Percentiles rank a stretch among this genome's conserved stretches.
Conservation (phyloP, 352 stramenopile species). For the Pythium coloratum region DNA sequence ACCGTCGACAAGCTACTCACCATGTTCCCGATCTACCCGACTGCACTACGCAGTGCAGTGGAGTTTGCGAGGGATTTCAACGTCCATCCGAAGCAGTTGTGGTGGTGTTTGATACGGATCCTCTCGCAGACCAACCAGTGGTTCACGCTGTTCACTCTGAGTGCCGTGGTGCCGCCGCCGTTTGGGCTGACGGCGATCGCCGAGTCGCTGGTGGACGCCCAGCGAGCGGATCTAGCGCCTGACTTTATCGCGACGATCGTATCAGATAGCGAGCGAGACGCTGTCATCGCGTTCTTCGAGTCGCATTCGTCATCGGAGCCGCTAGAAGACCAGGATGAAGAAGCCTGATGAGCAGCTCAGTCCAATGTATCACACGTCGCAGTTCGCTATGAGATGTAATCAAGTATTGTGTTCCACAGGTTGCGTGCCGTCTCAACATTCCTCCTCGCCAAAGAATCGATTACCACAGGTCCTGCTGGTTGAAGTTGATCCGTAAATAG, state of each 20-base stretch:
- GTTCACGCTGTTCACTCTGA: constrained; percentile 43
- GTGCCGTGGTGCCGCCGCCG: constrained; percentile 34
- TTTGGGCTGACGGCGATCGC: constrained; percentile 47
- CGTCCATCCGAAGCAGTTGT: constrained; percentile 56
- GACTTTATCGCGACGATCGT: constrained; percentile 39
- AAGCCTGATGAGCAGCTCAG: neutral
- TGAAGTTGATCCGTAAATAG: constrained; percentile 23
- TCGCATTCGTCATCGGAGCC: constrained; percentile 22
- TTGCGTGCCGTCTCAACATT: neutral
- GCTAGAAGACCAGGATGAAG: neutral
- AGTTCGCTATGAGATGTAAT: constrained; percentile 5
- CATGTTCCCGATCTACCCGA: constrained; percentile 40
- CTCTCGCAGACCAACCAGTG: constrained; percentile 50
- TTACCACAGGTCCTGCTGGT: constrained; percentile 7
- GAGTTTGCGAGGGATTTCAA: constrained; percentile 43
- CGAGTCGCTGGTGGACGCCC: constrained; percentile 49
- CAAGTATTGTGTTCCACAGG: neutral
- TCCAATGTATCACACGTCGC: constrained; percentile 3
- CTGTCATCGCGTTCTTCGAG: constrained; percentile 33
- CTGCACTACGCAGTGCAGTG: constrained; percentile 38
- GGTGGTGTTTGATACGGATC: constrained; percentile 47
- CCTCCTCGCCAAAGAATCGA: neutral
- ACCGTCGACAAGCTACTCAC: constrained; percentile 62
- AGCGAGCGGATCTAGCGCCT: constrained; percentile 37
- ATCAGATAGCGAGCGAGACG: constrained; percentile 32